These are phyloP conservation scores for Metschnikowia noctiluminum DNA, from an alignment of 805 yeast genomes.

Conservation along the genomic window DNA sequence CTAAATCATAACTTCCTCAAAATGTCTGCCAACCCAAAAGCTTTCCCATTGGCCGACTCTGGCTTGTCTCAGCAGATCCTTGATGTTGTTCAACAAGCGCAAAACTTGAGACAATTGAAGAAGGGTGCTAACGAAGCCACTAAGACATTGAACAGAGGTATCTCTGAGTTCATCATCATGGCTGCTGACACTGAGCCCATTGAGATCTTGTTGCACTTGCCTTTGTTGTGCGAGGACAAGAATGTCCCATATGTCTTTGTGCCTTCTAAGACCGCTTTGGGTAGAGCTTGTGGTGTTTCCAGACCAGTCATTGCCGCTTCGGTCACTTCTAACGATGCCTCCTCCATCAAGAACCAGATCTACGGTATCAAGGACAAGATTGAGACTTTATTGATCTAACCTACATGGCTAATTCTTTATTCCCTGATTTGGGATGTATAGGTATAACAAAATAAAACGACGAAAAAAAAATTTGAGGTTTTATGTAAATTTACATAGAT, in stretches of 20 bases:
- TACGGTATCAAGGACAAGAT: slow-evolving; percentile 98
- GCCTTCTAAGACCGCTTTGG: slow-evolving; percentile 97
- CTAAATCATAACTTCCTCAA: slow-evolving; percentile 1
- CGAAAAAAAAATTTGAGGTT: background rate
- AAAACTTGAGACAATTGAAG: slow-evolving; percentile 96
- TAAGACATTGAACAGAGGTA: slow-evolving; percentile 98
- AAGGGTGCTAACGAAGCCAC: slow-evolving; percentile 99
- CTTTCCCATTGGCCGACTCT: slow-evolving; percentile 98
- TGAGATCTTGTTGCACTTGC: slow-evolving; percentile 95
- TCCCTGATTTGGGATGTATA: background rate
- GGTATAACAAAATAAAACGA: background rate
- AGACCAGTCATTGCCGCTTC: slow-evolving; percentile 99
- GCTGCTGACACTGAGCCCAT: slow-evolving; percentile 99
- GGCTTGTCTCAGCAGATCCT: slow-evolving; percentile 93
- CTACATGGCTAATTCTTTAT: background rate
- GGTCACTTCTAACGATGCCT: slow-evolving; percentile 97
- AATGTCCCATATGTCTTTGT: slow-evolving; percentile 99
- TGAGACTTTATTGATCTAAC: slow-evolving; percentile 89
- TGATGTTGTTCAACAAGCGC: slow-evolving; percentile 97
- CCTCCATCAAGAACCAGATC: slow-evolving; percentile 95
- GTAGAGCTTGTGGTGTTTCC: slow-evolving; percentile 99
- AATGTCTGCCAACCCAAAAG: slow-evolving; percentile 94
- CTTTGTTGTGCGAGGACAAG: slow-evolving; percentile 97
- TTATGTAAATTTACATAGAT: no score
- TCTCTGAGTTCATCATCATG: slow-evolving; percentile 98